These are phyloP conservation scores for Trematosphaeria pertusa DNA, from an alignment of 2,329 filamentous ascomycete species.

Conservation along the genomic window DNA sequence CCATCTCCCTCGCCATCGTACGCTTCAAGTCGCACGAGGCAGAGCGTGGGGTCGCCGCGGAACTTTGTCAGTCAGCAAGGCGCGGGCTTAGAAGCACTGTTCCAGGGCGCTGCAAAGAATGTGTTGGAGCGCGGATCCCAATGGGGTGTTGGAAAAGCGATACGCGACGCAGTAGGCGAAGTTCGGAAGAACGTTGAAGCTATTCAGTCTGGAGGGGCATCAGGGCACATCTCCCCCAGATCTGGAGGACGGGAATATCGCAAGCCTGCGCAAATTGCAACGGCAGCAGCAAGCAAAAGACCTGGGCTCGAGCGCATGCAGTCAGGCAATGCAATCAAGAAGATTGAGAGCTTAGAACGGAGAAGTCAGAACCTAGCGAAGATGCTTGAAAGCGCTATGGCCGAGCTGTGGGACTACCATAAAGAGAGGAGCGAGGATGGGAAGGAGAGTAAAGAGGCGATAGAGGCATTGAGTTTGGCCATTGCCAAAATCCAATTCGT, in stretches of 20 bases:
- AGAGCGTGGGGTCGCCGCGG: slow-evolving; percentile 36
- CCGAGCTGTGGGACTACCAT: slow-evolving; percentile 67
- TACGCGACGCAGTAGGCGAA: slow-evolving; percentile 82
- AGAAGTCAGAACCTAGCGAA: slow-evolving; percentile 71
- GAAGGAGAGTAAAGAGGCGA: slow-evolving; percentile 36
- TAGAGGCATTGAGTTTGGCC: slow-evolving; percentile 54
- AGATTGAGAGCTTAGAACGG: slow-evolving; percentile 60
- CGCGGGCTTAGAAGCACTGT: slow-evolving; percentile 68
- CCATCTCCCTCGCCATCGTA: slow-evolving; percentile 35
- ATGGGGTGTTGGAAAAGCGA: slow-evolving; percentile 79
- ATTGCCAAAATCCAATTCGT: slow-evolving; percentile 60
- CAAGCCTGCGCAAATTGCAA: slow-evolving; percentile 35
- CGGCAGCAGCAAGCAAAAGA: slow-evolving; percentile 18
- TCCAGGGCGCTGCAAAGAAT: slow-evolving; percentile 78
- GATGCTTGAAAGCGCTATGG: slow-evolving; percentile 72
- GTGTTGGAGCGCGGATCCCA: slow-evolving; percentile 76
- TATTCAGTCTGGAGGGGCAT: slow-evolving; percentile 56
- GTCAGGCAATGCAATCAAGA: slow-evolving; percentile 34
- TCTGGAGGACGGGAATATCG: slow-evolving; percentile 45
- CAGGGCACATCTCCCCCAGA: slow-evolving; percentile 40
- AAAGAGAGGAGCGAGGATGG: slow-evolving; percentile 55
- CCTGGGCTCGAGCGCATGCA: slow-evolving; percentile 28
- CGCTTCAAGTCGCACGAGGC: slow-evolving; percentile 31
- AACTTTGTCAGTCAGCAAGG: slow-evolving; percentile 38
- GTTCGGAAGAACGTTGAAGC: slow-evolving; percentile 77